These are phyloP conservation scores for Primulina eburnea DNA, from an alignment of 257 asterid genomes.

Conservation along the genomic window DNA sequence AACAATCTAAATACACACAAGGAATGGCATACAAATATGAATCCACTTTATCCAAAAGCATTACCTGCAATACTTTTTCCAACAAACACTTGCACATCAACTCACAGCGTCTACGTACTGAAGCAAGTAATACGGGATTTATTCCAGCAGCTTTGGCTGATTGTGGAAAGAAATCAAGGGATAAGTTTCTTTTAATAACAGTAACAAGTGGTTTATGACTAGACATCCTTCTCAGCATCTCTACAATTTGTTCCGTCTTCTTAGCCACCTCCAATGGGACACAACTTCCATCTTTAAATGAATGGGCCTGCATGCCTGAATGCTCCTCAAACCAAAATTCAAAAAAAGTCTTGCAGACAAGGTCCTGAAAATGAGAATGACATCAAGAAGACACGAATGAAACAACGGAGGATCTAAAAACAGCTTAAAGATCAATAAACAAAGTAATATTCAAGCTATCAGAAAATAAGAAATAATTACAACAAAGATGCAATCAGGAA, in stretches of 20 bases:
- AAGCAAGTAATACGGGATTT: conserved; percentile 85
- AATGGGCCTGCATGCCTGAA: conserved; percentile 52
- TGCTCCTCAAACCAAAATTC: conserved; percentile 99
- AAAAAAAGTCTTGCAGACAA: conserved; percentile 96
- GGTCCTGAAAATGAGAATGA: conserved; percentile 54
- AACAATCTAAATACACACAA: conserved; percentile 16
- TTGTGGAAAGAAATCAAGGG: conserved; percentile 96
- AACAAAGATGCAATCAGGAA: neutral
- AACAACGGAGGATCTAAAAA: neutral
- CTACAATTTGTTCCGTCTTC: conserved; percentile 95
- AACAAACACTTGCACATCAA: conserved; percentile 94
- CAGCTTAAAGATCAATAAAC: conserved; percentile 17
- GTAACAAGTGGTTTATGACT: conserved; percentile 74
- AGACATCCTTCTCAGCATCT: conserved; percentile 76
- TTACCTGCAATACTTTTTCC: conserved; percentile 91
- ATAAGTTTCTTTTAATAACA: conserved; percentile 74
- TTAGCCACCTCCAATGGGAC: conserved; percentile 86
- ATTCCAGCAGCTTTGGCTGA: conserved; percentile 95
- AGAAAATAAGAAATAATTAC: conserved; percentile 6
- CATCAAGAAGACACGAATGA: conserved; percentile 23
- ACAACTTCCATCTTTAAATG: conserved; percentile 81
- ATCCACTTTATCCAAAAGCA: conserved; percentile 12
- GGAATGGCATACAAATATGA: neutral
- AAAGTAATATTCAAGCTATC: conserved; percentile 5
- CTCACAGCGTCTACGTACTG: conserved; percentile 95